Evolutionary conservation across 2,329 filamentous ascomycete species (phyloP), one percentile per base, ranked within the genome.

Genomic region (Fusarium tricinctum): DNA sequence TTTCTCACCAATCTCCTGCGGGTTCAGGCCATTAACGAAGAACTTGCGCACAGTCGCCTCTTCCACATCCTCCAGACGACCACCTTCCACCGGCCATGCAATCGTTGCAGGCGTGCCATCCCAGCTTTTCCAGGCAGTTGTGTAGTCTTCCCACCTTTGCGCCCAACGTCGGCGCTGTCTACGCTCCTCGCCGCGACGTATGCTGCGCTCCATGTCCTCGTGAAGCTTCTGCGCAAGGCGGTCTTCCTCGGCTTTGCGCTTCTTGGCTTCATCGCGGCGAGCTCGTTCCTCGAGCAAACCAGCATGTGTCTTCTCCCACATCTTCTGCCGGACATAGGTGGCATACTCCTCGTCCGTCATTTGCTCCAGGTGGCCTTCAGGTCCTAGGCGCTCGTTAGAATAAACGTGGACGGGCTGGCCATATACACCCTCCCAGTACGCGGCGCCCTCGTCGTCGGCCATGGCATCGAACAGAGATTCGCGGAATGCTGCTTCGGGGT

Each of bases 331-430:
- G 39, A 99, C 95, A 77, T 94, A 91, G 3, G 89, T 84, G 1
- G 93, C 92, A 77, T 98, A 99, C 78, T 97, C 92, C 28, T 98
- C 94, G 72, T 98, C 96, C 10, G 85, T 89, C 95, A 98, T 98
- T 67, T 85, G 86, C 78, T 97, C 93, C 14, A 97, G 83, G 74
- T 89, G 78, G 66, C 86, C 86, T 74, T 68, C 79, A 72, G 81
- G 79, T 61, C 80, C 82, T 10, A 79, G 75, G 8, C 74, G 68
- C 49, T 82, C 79, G 26, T 86, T 83, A 0, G 87, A 77, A 76
- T 97, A 97, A 8, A 89, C 87, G 79, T 97, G 94, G 49, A 98
- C 91, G 0, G 96, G 95, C 77, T 98, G 95, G 1, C 94, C 94
- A 79, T 98, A 99, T n/a, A 99, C 92, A 17, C 89, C 88, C 78